These are phyloP conservation scores for Phytophthora capsici DNA, from an alignment of 352 stramenopile genomes.

Conservation along the genomic window DNA sequence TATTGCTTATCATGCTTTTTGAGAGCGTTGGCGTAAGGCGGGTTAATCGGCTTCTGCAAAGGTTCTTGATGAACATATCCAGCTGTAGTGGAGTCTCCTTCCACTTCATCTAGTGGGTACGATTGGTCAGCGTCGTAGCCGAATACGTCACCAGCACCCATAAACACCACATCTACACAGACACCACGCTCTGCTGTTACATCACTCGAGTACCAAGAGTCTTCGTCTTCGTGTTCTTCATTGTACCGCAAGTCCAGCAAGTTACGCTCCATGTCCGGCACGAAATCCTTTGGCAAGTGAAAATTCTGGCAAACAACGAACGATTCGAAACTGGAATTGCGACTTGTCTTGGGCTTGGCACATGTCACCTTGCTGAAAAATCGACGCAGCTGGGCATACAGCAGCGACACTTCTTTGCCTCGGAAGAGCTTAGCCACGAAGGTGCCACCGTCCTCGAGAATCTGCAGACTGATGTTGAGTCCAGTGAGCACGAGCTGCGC, in stretches of 20 bases:
- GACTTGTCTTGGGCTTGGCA: conserved; percentile 86
- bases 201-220: conserved; percentile 34
- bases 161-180: conserved; percentile 70
- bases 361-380: conserved; percentile 81
- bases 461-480: conserved; percentile 83
- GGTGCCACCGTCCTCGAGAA: conserved; percentile 69
- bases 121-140: conserved; percentile 85
- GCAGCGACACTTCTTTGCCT: conserved; percentile 75
- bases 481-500: conserved; percentile 79
- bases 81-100: not conserved
- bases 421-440: conserved; percentile 91
- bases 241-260: conserved; percentile 74
- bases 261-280: conserved; percentile 71
- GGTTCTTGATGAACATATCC: conserved; percentile 79
- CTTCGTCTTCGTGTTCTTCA: conserved; percentile 48
- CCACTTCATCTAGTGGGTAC: conserved; percentile 70
- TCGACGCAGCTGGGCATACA: conserved; percentile 73
- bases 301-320: conserved; percentile 85
- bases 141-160: conserved; percentile 79
- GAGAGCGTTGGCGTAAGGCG: conserved; percentile 80
- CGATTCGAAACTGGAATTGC: conserved; percentile 86
- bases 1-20: conserved; percentile 53
- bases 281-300: conserved; percentile 51
- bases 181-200: conserved; percentile 52
- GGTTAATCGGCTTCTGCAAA: conserved; percentile 88